A percentile compares a stretch with the other conserved stretches of the same genome.
These are phyloP conservation scores for Debaryomyces subglobosus DNA, from an alignment of 1,139 yeast species.

Conservation along the genomic window DNA sequence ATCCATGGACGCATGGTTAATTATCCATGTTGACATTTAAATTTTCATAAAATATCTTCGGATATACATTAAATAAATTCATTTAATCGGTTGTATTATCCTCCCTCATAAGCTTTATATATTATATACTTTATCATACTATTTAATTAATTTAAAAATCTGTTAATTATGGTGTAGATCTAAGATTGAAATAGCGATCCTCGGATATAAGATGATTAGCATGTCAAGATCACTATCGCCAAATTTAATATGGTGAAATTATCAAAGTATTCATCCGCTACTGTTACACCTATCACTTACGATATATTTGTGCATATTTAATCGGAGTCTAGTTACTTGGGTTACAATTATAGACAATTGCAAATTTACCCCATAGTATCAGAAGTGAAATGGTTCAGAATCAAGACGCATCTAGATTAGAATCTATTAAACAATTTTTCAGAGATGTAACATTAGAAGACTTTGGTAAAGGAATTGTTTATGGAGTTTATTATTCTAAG, in stretches of 20 bases:
- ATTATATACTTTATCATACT: background rate
- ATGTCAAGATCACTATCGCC: background rate
- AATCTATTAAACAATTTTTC: conserved; percentile 1
- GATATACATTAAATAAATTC: conserved; percentile 4
- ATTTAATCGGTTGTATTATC: background rate
- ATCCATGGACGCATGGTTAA: background rate
- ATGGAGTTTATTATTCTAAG: conserved; percentile 34
- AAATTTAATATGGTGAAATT: background rate
- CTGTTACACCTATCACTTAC: background rate
- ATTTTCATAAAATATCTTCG: conserved; percentile 3
- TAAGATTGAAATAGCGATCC: background rate
- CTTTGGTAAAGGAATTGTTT: conserved; percentile 20
- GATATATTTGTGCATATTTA: background rate
- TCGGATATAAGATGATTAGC: background rate
- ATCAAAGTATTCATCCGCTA: background rate
- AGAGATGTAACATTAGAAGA: conserved; percentile 12
- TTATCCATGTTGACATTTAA: background rate
- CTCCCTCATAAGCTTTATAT: conserved; percentile 3
- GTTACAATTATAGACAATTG: background rate
- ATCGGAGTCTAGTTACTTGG: background rate
- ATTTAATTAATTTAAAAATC: conserved; percentile 4
- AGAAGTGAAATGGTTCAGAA: background rate
- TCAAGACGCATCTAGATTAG: background rate
- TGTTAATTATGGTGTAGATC: background rate
- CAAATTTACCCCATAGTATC: background rate